phyloP scores from a whole-genome alignment of 345 rosid species.

The Firmiana major region DNA sequence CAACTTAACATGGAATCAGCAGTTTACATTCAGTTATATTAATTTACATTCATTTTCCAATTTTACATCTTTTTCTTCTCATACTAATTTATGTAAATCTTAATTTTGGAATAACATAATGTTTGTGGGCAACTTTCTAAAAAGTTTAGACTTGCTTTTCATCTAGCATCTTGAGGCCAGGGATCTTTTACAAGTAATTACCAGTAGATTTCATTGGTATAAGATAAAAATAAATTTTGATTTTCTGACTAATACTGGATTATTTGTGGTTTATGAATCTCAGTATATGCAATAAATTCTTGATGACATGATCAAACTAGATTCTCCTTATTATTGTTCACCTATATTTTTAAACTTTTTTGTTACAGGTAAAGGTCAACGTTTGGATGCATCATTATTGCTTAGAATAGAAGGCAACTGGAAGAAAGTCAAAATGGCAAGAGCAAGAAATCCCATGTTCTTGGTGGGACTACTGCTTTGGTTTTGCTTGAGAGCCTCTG shows the following conservation, averaged over 20 bases:
- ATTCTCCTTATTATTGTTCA: not conserved
- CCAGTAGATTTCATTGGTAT: not conserved
- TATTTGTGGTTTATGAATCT: too few species aligned
- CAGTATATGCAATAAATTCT: too few species aligned
- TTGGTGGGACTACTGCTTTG: slow-evolving; percentile 16
- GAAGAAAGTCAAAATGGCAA: slow-evolving; percentile 2
- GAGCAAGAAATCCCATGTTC: not conserved
- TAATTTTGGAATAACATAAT: not conserved
- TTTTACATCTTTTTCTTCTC: slow-evolving; percentile 4
- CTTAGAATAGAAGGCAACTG: not conserved
- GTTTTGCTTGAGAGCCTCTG: not conserved
- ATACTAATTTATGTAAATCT: too few species aligned
- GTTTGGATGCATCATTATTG: not conserved
- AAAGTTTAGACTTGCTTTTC: not conserved
- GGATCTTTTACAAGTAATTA: not conserved
- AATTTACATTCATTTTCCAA: not conserved
- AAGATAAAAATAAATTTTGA: too few species aligned
- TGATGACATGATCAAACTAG: too few species aligned
- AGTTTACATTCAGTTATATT: not conserved
- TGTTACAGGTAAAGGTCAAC: too few species aligned
- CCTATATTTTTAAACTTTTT: not conserved
- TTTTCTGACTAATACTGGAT: too few species aligned
- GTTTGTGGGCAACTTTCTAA: too few species aligned
- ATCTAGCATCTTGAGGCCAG: not conserved
- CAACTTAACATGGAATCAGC: not conserved